These are phyloP conservation scores for Nicotiana knightiana DNA, from an alignment of 257 asterid genomes.

Conservation along the genomic window DNA sequence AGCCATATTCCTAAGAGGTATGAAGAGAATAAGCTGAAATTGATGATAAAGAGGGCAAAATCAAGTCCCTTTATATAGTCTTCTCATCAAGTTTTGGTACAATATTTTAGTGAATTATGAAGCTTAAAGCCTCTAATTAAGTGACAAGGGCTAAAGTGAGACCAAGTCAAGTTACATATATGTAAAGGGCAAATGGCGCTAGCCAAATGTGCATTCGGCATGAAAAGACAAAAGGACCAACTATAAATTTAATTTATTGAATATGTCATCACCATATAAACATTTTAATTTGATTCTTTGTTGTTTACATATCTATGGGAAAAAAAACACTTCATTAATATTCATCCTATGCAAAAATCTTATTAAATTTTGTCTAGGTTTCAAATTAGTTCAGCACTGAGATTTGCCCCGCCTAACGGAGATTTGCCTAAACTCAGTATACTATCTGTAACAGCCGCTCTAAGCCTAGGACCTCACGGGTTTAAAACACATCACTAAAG, in stretches of 20 bases:
- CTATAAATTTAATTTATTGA: background rate
- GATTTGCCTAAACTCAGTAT: no score
- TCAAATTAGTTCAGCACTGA: background rate
- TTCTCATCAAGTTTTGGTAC: background rate
- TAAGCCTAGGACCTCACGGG: no score
- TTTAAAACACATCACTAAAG: no score
- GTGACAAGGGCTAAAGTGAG: background rate
- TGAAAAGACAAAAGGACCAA: background rate
- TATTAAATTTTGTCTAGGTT: background rate
- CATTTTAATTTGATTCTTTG: background rate
- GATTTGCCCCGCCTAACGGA: no score
- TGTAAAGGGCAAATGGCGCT: background rate
- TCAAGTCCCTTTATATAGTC: background rate
- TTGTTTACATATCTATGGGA: background rate
- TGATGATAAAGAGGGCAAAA: background rate
- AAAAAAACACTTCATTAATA: background rate
- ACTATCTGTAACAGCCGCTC: no score
- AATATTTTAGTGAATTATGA: background rate
- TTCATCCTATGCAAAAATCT: background rate
- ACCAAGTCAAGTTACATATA: background rate
- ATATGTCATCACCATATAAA: background rate
- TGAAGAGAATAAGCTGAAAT: background rate
- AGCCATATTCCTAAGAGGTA: constrained; percentile 12
- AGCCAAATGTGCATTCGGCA: background rate
- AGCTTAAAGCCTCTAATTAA: background rate